phyloP scores from a whole-genome alignment of 768 basidiomycete genomes.

The Filobasidium floriforme region DNA sequence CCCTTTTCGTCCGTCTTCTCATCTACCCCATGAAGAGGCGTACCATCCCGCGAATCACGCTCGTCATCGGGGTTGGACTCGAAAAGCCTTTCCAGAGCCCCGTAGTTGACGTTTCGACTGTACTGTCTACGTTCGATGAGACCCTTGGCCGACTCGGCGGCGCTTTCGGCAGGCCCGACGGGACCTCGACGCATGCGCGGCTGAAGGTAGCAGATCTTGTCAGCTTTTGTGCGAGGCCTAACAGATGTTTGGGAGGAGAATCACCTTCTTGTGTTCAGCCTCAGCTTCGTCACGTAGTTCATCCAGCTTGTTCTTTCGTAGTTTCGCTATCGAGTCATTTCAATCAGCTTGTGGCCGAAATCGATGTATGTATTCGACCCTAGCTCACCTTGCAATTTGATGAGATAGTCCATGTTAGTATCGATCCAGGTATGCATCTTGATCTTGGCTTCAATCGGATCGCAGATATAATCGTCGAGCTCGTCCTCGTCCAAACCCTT shows the following conservation, averaged over 20 bases:
- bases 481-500: conserved; percentile 83
- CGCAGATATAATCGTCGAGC: conserved; percentile 65
- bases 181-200: not conserved
- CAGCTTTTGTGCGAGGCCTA: not conserved
- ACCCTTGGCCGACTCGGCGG: conserved; percentile 1
- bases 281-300: conserved; percentile 12
- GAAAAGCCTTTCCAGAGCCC: conserved; percentile 10
- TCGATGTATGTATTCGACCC: not conserved
- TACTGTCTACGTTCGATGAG: conserved; percentile 5
- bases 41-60: not conserved
- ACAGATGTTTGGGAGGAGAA: not conserved
- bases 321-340: conserved; percentile 18
- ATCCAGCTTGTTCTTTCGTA: conserved; percentile 15
- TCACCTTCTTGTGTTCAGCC: conserved; percentile 16
- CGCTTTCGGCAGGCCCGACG: not conserved
- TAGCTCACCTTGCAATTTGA: conserved; percentile 69
- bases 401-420: conserved; percentile 81
- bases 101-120: conserved; percentile 24
- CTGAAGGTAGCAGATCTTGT: not conserved
- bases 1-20: conserved; percentile 5
- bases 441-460: conserved; percentile 69
- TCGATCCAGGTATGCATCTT: conserved; percentile 94
- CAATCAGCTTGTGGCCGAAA: not conserved
- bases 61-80: conserved; percentile 11
- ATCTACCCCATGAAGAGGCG: conserved; percentile 5